Base-by-base conservation (phyloP, 148 eudicot species). In the Rheum nobile region DNA sequence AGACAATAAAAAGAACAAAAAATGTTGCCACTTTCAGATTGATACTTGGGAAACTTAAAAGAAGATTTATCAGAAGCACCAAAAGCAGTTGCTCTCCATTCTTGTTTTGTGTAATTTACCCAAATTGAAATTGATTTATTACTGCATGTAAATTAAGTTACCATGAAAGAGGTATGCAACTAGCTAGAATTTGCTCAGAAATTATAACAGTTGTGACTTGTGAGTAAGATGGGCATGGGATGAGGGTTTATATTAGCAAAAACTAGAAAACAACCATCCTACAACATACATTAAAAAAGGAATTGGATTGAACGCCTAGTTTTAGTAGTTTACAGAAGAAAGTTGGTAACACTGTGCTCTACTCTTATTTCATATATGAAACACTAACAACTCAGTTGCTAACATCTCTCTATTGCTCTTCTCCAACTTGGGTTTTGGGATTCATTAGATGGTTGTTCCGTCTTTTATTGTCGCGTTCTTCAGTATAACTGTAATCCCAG, bases 401-500 rank as follows among this genome's bases (percentile, higher is more conserved):
- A 65, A 61, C 0, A 34, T 34, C 70, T 34, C 69, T 63, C 37
- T 63, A 65, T 34, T 34, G 39, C 38, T 65, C 70, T 6, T 65
- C 70, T 65, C 41, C 41, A 65, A 16, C 70, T 65, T 32, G 21
- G 17, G 29, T 1, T 55, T 55, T 9, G 13, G 22, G 31, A 22
- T 1, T 14, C 17, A 34, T 65, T 82, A 94, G 54, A 94, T 80
- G 74, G 87, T 73, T 1, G 91, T 78, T 61, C 96, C 96, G 54
- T 94, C 96, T 81, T 82, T 83, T 54, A 94, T 88, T 47, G 93
- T 91, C 50, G 96, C 90, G 24, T 90, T 94, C 91, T 94, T 91
- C 47, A 87, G 79, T 24, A 89, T 83, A 52, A 94, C 82, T 4
- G 91, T 86, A 74, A 94, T 94, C 67, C 96, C 97, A 9, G 93